Conservation (phyloP, 352 stramenopile species). For the Pythium sukuiense region DNA sequence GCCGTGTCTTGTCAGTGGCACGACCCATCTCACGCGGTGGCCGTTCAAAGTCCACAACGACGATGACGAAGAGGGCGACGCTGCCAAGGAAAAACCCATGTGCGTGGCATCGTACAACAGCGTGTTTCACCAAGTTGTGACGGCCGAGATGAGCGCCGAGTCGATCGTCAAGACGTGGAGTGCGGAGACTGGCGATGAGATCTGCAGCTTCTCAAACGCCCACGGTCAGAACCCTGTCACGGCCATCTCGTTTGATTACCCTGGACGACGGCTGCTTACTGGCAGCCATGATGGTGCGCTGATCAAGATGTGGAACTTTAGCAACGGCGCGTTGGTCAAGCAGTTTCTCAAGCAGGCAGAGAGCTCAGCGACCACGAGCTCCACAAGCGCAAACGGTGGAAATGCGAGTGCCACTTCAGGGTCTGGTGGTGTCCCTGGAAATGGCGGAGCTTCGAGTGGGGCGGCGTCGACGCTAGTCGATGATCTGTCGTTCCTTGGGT, state of each 20-base stretch:
- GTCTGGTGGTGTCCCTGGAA: not conserved
- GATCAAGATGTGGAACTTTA: slow-evolving; percentile 92
- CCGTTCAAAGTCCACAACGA: slow-evolving; percentile 50
- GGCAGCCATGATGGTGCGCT: slow-evolving; percentile 72
- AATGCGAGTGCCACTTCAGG: not conserved
- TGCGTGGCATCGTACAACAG: slow-evolving; percentile 72
- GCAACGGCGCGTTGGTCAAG: slow-evolving; percentile 83
- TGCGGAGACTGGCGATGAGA: slow-evolving; percentile 80
- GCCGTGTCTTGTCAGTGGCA: slow-evolving; percentile 64
- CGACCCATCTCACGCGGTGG: slow-evolving; percentile 71
- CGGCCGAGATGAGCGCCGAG: slow-evolving; percentile 67
- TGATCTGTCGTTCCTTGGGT: slow-evolving; percentile 25
- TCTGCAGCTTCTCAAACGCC: slow-evolving; percentile 75
- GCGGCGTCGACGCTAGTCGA: slow-evolving; percentile 9
- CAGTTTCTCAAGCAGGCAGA: slow-evolving; percentile 74
- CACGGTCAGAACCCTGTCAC: slow-evolving; percentile 73
- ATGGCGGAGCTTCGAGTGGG: not conserved
- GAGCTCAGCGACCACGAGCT: not conserved
- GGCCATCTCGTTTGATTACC: slow-evolving; percentile 80
- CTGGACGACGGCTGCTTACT: slow-evolving; percentile 75
- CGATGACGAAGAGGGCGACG: slow-evolving; percentile 42
- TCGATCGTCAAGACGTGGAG: slow-evolving; percentile 85
- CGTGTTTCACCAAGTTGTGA: slow-evolving; percentile 86
- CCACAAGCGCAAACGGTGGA: not conserved
- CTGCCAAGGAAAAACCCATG: slow-evolving; percentile 46